Conservation (phyloP, 129 eudicot species). For the Daucus carota region DH1_v3.0 NC_030386.2:10794001-10794500, state of each 20-base stretch:
- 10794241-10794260: not conserved
- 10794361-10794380: not conserved
- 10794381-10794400: not conserved
- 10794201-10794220: not conserved
- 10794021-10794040: conserved; percentile 83
- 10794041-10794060: conserved; percentile 96
- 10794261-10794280: not conserved
- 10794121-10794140: conserved; percentile 82
- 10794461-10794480: not conserved
- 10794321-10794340: not conserved
- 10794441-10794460: not conserved
- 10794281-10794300: not conserved
- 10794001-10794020: not conserved
- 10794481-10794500: not conserved
- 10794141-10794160: conserved; percentile 79
- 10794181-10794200: not conserved
- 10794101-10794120: conserved; percentile 80
- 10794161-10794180: conserved; percentile 55
- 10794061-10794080: conserved; percentile 87
- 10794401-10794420: not conserved
- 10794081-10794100: conserved; percentile 79
- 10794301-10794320: not conserved
- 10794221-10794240: not conserved
- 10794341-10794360: not conserved
- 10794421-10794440: not conserved